Conservation (phyloP, 495 filamentous ascomycete species). For the Hyaloscypha finlandica region DNA sequence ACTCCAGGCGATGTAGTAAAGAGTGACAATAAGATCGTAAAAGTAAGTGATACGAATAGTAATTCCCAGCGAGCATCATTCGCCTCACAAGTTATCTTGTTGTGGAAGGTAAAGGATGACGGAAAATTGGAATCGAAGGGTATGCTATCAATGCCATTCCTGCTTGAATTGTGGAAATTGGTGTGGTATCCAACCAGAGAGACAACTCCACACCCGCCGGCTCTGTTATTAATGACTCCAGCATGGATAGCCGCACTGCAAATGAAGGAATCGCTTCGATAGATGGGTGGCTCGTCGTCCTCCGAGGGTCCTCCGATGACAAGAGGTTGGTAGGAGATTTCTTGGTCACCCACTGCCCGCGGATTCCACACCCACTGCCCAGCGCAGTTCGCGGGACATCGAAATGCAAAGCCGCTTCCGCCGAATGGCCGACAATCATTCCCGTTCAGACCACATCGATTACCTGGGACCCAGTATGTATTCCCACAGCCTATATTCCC, state of each 20-base stretch:
- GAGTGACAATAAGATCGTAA: conserved; percentile 65
- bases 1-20: conserved; percentile 67
- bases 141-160: conserved; percentile 66
- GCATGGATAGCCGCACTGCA: conserved; percentile 81
- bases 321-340: conserved; percentile 67
- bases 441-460: conserved; percentile 78
- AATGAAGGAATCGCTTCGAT: conserved; percentile 82
- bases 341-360: conserved; percentile 71
- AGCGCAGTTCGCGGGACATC: conserved; percentile 77
- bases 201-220: conserved; percentile 77
- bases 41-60: conserved; percentile 70
- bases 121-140: conserved; percentile 79
- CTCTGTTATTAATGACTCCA: conserved; percentile 65
- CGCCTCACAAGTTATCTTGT: conserved; percentile 51
- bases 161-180: conserved; percentile 58
- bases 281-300: conserved; percentile 49
- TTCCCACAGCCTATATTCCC: conserved; percentile 67
- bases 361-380: conserved; percentile 67
- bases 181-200: conserved; percentile 66
- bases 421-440: conserved; percentile 80
- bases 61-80: conserved; percentile 73
- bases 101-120: conserved; percentile 66
- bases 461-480: conserved; percentile 65
- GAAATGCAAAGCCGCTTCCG: conserved; percentile 68
- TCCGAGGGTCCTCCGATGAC: conserved; percentile 72